Percentiles rank a stretch among this genome's conserved stretches.
These are phyloP conservation scores for Clathrospora elynae DNA, from an alignment of 2,329 filamentous ascomycete species.

Conservation along the genomic window DNA sequence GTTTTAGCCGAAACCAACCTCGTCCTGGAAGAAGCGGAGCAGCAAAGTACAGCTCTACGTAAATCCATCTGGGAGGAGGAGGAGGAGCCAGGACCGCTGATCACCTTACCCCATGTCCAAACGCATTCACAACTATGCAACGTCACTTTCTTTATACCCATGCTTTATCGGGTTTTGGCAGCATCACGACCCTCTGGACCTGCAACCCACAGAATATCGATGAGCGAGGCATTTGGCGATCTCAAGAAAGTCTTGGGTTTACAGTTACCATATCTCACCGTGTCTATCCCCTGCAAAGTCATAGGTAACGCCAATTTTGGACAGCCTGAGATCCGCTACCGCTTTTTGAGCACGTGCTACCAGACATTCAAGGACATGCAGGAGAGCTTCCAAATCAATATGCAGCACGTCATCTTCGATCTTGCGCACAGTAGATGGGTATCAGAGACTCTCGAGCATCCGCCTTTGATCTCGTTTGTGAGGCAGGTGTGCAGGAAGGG, in stretches of 20 bases:
- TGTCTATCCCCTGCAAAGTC: background rate
- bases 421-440: background rate
- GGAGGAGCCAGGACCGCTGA: background rate
- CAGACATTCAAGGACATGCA: background rate
- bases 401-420: slow-evolving; percentile 4
- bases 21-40: background rate
- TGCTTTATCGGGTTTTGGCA: background rate
- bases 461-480: slow-evolving; percentile 1
- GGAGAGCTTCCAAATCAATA: background rate
- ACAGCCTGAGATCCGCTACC: background rate
- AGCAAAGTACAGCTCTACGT: background rate
- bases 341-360: background rate
- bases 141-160: background rate
- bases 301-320: background rate
- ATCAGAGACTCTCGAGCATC: background rate
- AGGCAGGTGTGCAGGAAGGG: background rate
- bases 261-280: background rate
- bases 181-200: background rate
- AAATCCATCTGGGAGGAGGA: background rate
- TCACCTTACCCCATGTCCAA: background rate
- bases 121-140: slow-evolving; percentile 1
- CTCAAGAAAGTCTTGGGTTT: background rate
- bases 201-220: no score
- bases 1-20: background rate
- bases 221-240: background rate